These are phyloP conservation scores for Komagataella kurtzmanii DNA, from an alignment of 805 yeast genomes.

Conservation along the genomic window DNA sequence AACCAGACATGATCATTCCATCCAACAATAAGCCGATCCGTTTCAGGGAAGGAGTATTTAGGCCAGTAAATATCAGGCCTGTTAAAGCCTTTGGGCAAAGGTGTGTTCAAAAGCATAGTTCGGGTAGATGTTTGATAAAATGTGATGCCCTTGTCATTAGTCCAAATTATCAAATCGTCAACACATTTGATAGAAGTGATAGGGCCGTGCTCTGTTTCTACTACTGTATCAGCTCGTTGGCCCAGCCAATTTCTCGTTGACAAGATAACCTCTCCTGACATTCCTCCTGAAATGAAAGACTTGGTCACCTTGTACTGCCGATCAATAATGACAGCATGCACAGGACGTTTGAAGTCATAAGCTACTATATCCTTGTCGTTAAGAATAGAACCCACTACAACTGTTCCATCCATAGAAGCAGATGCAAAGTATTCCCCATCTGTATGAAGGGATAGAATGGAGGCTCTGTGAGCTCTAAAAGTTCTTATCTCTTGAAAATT, in stretches of 20 bases:
- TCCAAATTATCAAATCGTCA: slow-evolving; percentile 65
- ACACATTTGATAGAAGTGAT: slow-evolving; percentile 53
- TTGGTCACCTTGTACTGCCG: slow-evolving; percentile 47
- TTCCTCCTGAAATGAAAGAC: slow-evolving; percentile 79
- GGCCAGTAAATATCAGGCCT: slow-evolving; percentile 83
- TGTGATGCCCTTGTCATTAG: slow-evolving; percentile 70
- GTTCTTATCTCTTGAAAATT: slow-evolving; percentile 54
- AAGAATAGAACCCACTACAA: slow-evolving; percentile 59
- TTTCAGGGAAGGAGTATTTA: slow-evolving; percentile 49
- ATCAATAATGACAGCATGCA: slow-evolving; percentile 77
- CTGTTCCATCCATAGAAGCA: slow-evolving; percentile 90
- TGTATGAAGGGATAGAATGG: slow-evolving; percentile 57
- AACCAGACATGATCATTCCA: slow-evolving; percentile 79
- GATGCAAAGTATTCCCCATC: slow-evolving; percentile 73
- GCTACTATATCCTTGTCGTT: slow-evolving; percentile 56
- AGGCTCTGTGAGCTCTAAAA: slow-evolving; percentile 74
- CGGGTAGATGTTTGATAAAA: slow-evolving; percentile 45
- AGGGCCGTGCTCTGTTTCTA: slow-evolving; percentile 55
- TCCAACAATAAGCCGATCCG: slow-evolving; percentile 56
- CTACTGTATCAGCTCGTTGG: slow-evolving; percentile 50
- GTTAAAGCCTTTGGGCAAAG: slow-evolving; percentile 40
- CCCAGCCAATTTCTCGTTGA: slow-evolving; percentile 85
- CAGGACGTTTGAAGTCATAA: slow-evolving; percentile 75
- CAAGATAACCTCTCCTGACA: slow-evolving; percentile 66
- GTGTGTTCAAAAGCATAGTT: slow-evolving; percentile 33